phyloP scores from a whole-genome alignment of 2,329 filamentous ascomycete species.

The Aspergillus thermomutatus region DNA sequence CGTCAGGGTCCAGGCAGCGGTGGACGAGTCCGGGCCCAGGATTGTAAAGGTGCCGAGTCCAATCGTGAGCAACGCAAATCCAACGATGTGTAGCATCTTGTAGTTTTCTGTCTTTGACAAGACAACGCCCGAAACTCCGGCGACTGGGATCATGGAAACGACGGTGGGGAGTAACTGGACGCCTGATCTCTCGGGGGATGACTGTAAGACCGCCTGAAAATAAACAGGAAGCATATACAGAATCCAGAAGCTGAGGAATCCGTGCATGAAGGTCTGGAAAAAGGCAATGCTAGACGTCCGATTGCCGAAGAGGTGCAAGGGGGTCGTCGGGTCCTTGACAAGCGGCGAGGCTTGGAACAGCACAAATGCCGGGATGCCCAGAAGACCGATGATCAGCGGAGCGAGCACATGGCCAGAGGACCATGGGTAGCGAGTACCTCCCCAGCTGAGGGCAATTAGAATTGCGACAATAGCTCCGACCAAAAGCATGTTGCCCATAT shows the following conservation, averaged over 20 bases:
- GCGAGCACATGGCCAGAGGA: slow-evolving; percentile 34
- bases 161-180: slow-evolving; percentile 18
- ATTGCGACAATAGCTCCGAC: slow-evolving; percentile 28
- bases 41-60: slow-evolving; percentile 44
- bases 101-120: slow-evolving; percentile 26
- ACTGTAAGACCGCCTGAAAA: slow-evolving; percentile 38
- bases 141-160: slow-evolving; percentile 15
- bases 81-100: slow-evolving; percentile 32
- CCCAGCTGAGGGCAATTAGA: slow-evolving; percentile 32
- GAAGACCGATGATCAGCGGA: slow-evolving; percentile 44
- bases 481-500: slow-evolving; percentile 31
- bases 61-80: slow-evolving; percentile 38
- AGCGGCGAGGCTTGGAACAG: slow-evolving; percentile 5
- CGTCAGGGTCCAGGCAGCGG: slow-evolving; percentile 42
- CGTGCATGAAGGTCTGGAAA: slow-evolving; percentile 37
- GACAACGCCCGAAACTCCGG: slow-evolving; percentile 20
- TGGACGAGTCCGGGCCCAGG: slow-evolving; percentile 35
- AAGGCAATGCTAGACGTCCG: slow-evolving; percentile 32
- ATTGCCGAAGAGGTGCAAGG: slow-evolving; percentile 40
- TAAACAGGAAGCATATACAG: slow-evolving; percentile 44
- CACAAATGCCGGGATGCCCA: slow-evolving; percentile 37
- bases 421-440: slow-evolving; percentile 33
- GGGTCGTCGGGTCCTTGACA: slow-evolving; percentile 37
- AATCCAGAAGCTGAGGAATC: slow-evolving; percentile 32
- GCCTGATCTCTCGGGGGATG: slow-evolving; percentile 27